These are phyloP conservation scores for Trametes pubescens DNA, from an alignment of 1,284 basidiomycete genomes.

Conservation along the genomic window DNA sequence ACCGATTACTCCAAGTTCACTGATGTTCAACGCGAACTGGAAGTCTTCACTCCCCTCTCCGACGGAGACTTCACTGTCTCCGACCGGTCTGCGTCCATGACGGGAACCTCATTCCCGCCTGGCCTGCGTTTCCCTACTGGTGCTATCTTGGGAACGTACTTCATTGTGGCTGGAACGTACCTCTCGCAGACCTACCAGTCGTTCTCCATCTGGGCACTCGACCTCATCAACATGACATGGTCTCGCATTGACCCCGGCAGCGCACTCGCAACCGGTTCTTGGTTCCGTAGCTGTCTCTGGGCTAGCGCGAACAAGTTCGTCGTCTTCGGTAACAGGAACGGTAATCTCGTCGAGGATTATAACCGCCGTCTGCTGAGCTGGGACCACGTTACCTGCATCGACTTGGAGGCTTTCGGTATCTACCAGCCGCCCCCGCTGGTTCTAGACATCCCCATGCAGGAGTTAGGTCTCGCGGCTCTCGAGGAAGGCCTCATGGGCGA, in stretches of 20 bases:
- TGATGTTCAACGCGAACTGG: conserved; percentile 92
- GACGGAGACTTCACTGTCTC: conserved; percentile 75
- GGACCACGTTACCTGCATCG: conserved; percentile 90
- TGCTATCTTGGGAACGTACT: conserved; percentile 85
- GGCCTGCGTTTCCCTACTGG: conserved; percentile 95
- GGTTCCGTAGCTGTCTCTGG: conserved; percentile 90
- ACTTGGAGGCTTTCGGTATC: conserved; percentile 93
- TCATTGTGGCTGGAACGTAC: conserved; percentile 91
- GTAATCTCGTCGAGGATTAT: conserved; percentile 91
- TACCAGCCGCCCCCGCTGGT: conserved; percentile 84
- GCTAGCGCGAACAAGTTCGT: conserved; percentile 82
- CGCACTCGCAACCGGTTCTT: conserved; percentile 82
- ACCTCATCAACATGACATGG: conserved; percentile 84
- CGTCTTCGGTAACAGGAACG: conserved; percentile 88
- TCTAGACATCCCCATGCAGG: conserved; percentile 76
- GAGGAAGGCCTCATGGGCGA: conserved; percentile 83
- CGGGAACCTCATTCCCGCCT: conserved; percentile 81
- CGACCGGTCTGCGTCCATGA: conserved; percentile 81
- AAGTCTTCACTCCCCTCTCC: conserved; percentile 83
- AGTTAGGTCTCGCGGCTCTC: conserved; percentile 79
- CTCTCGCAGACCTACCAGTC: conserved; percentile 90
- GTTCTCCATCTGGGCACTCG: conserved; percentile 91
- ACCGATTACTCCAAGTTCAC: conserved; percentile 68
- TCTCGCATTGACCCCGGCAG: conserved; percentile 85
- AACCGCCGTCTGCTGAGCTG: conserved; percentile 90